Base-by-base conservation (phyloP, 1,284 basidiomycete genomes). In the Cryptococcus sp. region DNA sequence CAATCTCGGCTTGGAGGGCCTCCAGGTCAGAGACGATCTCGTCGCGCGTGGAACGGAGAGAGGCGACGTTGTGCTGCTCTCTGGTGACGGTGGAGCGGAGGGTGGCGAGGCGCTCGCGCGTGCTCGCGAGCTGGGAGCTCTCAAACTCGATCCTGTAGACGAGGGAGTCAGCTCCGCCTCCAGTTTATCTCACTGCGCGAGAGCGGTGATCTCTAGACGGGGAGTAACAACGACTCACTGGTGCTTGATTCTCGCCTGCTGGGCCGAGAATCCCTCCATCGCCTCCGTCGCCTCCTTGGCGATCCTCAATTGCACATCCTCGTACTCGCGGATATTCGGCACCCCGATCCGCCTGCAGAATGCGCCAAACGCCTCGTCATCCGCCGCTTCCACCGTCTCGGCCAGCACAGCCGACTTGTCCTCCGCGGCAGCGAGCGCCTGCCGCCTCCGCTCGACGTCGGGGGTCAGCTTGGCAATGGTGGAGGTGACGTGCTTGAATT, bases 291-390 rank as follows among this genome's bases (percentile, higher is more conserved):
- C 91, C 65, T 89, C 87, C 71, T 91, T 85, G 1, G 89, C 89
- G 21, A 89, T 82, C 72, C 87, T 89, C 35, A 98, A 81, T 70
- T 97, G 93, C 18, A 89, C 84, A 71, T 91, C 88, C 77, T 98
- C 95, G 73, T 97, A 99, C 62, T 96, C 91, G 44, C 95, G 86
- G 61, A 98, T 94, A 77, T 88, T 86, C 36, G 78, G 74, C 9
- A 97, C 87, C 5, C 86, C 84, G 65, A 98, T 93, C 55, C 84
- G 82, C 38, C 76, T 72, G 74, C 95, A 98, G 79, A 98, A 98
- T 3, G 78, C 75, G 0, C 73, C 80, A 70, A 96, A 98, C 20
- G 96, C 80, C 2, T 78, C 79, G 66, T 93, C 90, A 71, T 98
- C 95, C 0, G 87, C 92, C 11, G 78, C 79, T 64, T 91, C 82